phyloP scores from a whole-genome alignment of 305 asterid genomes.

The Lippia alba region DNA sequence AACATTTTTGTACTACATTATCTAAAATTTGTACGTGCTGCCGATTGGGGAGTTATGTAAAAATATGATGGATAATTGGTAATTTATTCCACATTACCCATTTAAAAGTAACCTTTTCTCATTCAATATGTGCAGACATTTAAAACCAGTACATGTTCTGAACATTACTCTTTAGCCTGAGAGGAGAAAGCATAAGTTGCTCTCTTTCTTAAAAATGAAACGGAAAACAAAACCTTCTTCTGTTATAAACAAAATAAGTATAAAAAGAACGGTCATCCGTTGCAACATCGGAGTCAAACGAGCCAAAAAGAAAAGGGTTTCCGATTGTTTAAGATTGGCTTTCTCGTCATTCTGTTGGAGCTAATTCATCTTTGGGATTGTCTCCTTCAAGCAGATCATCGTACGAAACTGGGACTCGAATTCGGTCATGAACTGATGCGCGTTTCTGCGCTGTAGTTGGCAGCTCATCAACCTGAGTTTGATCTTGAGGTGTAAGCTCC shows the following conservation, averaged over 20 bases:
- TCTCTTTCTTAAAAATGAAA: not conserved
- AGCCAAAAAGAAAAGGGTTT: not conserved
- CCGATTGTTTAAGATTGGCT: not conserved
- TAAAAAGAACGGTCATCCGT: not conserved
- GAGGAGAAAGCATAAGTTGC: not conserved
- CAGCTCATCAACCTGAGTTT: constrained; percentile 36
- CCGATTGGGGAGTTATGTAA: too few species aligned
- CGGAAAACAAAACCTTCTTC: not conserved
- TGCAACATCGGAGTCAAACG: constrained; percentile 1
- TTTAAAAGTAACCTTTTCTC: constrained; percentile 2
- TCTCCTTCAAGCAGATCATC: constrained; percentile 64
- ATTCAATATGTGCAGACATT: too few species aligned
- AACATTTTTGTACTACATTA: too few species aligned
- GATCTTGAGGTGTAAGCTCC: constrained; percentile 38
- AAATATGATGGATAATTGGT: too few species aligned
- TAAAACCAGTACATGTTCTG: constrained; percentile 15
- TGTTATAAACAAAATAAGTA: not conserved
- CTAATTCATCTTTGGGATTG: constrained; percentile 40
- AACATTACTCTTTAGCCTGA: not conserved
- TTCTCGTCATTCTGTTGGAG: constrained; percentile 3
- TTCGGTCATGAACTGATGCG: constrained; percentile 65
- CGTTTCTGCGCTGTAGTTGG: constrained; percentile 41
- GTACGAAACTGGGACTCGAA: constrained; percentile 75
- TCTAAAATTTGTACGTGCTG: too few species aligned
- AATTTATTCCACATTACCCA: too few species aligned